Evolutionary conservation across 2,329 filamentous ascomycete genomes (phyloP).

Genomic region (Diplodia corticola): DNA sequence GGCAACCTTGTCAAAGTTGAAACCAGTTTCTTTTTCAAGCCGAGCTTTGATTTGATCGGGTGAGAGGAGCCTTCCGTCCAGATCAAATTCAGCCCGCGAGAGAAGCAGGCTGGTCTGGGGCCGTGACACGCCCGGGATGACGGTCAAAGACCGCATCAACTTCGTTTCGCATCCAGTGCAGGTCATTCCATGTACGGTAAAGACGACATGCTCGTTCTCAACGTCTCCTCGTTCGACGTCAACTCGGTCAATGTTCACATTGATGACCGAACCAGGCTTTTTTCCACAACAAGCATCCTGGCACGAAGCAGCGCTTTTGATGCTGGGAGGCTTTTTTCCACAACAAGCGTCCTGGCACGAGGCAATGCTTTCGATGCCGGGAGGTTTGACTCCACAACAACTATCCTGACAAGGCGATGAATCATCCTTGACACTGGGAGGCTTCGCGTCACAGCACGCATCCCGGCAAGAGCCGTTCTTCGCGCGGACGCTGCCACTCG

Average conservation of each 20-base stretch:
- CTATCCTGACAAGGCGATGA: background rate
- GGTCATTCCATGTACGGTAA: conserved; percentile 68
- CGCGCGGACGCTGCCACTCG: background rate
- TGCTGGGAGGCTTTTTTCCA: background rate
- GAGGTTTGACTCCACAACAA: background rate
- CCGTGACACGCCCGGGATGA: conserved; percentile 53
- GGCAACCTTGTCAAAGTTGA: conserved; percentile 55
- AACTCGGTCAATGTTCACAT: background rate
- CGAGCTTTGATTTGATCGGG: conserved; percentile 49
- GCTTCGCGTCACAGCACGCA: background rate
- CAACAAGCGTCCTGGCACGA: background rate
- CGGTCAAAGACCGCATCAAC: conserved; percentile 54
- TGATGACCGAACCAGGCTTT: background rate
- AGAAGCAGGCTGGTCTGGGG: conserved; percentile 66
- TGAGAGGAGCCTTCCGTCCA: conserved; percentile 45
- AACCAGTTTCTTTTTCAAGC: conserved; percentile 61
- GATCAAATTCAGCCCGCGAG: conserved; percentile 64
- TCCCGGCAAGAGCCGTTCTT: background rate
- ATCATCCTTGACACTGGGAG: background rate
- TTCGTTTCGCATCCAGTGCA: conserved; percentile 73
- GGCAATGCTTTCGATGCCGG: background rate
- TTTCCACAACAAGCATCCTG: background rate
- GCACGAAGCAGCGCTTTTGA: background rate
- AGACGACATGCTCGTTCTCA: conserved; percentile 55
- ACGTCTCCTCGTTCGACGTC: conserved; percentile 32